Evolutionary conservation across 2,329 filamentous ascomycete species (phyloP).

Genomic region (Akanthomyces dipterigenus): DNA sequence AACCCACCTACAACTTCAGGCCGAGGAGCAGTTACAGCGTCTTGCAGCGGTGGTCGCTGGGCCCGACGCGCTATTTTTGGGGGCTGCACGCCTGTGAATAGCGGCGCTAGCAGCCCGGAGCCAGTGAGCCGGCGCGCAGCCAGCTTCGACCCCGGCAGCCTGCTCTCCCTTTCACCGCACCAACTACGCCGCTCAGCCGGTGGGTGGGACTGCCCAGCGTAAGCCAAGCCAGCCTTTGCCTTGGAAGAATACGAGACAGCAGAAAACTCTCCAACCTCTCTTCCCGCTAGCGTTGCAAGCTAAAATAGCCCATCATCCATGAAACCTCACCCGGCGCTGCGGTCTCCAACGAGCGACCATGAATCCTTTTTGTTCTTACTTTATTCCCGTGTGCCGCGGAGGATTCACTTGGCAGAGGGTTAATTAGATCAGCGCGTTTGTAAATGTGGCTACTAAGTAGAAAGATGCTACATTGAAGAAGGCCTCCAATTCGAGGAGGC

Average conservation of each 20-base stretch:
- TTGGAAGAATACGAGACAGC: slow-evolving; percentile 11
- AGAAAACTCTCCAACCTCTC: neutral
- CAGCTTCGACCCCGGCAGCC: no score
- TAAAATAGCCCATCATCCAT: neutral
- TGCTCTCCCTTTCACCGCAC: no score
- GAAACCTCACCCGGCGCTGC: neutral
- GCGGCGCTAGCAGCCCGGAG: neutral
- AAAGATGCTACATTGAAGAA: no score
- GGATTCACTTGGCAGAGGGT: no score
- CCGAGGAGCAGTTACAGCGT: neutral
- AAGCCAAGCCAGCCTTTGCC: slow-evolving; percentile 9
- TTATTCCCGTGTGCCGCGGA: no score
- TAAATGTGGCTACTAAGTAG: no score
- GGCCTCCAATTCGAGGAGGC: no score
- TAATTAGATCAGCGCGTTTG: no score
- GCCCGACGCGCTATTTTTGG: neutral
- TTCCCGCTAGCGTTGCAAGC: neutral
- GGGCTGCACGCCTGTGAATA: neutral
- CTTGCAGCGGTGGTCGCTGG: neutral
- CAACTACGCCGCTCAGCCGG: neutral
- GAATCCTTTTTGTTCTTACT: no score
- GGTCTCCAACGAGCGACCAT: no score
- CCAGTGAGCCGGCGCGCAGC: no score
- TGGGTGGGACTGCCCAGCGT: slow-evolving; percentile 9
- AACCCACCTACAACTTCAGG: neutral